A percentile compares a stretch with the other conserved stretches of the same genome.
Conservation (phyloP, 805 yeast species). For the Candida ascalaphidarum region DNA sequence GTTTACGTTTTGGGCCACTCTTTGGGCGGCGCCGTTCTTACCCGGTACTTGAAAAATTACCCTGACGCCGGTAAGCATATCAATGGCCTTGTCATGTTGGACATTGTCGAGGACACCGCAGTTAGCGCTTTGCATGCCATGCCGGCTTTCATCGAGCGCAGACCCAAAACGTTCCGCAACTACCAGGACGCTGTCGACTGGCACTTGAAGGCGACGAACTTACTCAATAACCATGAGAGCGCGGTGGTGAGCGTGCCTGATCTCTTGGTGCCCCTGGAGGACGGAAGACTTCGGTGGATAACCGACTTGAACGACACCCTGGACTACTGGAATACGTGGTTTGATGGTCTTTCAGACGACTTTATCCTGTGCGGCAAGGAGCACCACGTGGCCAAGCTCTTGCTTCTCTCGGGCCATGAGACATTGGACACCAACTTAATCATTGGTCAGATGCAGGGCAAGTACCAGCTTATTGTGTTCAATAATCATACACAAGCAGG, state of each 20-base stretch:
- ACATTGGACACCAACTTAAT: slow-evolving; percentile 76
- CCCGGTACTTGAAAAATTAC: slow-evolving; percentile 35
- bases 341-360: slow-evolving; percentile 50
- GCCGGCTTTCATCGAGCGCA: slow-evolving; percentile 51
- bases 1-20: slow-evolving; percentile 80
- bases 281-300: slow-evolving; percentile 42
- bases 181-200: slow-evolving; percentile 64
- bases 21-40: slow-evolving; percentile 80
- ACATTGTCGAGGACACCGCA: slow-evolving; percentile 93
- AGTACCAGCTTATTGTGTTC: slow-evolving; percentile 80
- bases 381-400: slow-evolving; percentile 44
- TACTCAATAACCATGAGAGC: slow-evolving; percentile 49
- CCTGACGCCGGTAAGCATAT: slow-evolving; percentile 19
- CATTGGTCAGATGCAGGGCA: slow-evolving; percentile 98
- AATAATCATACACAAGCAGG: slow-evolving; percentile 50
- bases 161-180: slow-evolving; percentile 55
- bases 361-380: slow-evolving; percentile 31
- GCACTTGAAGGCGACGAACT: slow-evolving; percentile 51
- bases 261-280: slow-evolving; percentile 27
- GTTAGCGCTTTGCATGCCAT: slow-evolving; percentile 58
- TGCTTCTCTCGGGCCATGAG: slow-evolving; percentile 84
- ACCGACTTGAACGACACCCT: slow-evolving; percentile 55
- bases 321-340: slow-evolving; percentile 81
- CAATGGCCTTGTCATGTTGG: slow-evolving; percentile 71
- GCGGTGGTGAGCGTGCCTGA: slow-evolving; percentile 79